Conservation (phyloP, 257 asterid genomes). For the Hygrophila difformis region DNA sequence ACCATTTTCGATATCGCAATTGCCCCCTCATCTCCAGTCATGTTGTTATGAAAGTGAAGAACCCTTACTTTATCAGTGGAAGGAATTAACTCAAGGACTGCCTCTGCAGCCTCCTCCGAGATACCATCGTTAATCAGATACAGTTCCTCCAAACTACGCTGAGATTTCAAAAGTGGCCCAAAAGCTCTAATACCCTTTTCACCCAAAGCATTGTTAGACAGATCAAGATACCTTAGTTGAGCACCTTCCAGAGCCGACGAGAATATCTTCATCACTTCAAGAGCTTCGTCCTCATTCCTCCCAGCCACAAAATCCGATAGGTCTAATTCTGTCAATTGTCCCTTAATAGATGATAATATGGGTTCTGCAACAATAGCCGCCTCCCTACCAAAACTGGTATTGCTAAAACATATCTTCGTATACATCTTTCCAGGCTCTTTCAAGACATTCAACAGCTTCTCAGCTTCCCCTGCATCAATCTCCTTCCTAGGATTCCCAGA, state of each 20-base stretch:
- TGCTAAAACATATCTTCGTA: slow-evolving; percentile 79
- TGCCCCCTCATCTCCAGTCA: slow-evolving; percentile 96
- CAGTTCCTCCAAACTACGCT: slow-evolving; percentile 70
- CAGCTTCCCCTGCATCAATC: slow-evolving; percentile 56
- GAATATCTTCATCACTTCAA: slow-evolving; percentile 78
- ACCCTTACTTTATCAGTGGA: slow-evolving; percentile 56
- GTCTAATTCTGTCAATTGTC: slow-evolving; percentile 70
- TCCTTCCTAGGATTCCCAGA: slow-evolving; percentile 68
- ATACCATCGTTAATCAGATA: slow-evolving; percentile 79
- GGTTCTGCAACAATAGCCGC: slow-evolving; percentile 74
- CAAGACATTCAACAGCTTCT: slow-evolving; percentile 49
- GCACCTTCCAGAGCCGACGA: slow-evolving; percentile 70
- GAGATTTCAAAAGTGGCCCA: slow-evolving; percentile 62
- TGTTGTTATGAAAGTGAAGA: slow-evolving; percentile 82
- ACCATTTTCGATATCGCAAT: slow-evolving; percentile 60
- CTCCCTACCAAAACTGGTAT: slow-evolving; percentile 76
- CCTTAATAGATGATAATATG: slow-evolving; percentile 53
- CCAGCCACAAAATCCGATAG: slow-evolving; percentile 92
- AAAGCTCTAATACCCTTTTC: slow-evolving; percentile 89
- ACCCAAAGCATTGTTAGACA: slow-evolving; percentile 88
- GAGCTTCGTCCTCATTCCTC: slow-evolving; percentile 76
- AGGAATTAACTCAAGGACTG: slow-evolving; percentile 67
- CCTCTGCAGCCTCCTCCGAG: slow-evolving; percentile 87
- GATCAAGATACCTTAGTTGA: slow-evolving; percentile 50
- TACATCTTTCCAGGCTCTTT: slow-evolving; percentile 47